Percentiles rank a stretch among this genome's conserved stretches.
Evolutionary conservation across 1,139 yeast species (phyloP).

Genomic region (Lodderomyces theae): DNA sequence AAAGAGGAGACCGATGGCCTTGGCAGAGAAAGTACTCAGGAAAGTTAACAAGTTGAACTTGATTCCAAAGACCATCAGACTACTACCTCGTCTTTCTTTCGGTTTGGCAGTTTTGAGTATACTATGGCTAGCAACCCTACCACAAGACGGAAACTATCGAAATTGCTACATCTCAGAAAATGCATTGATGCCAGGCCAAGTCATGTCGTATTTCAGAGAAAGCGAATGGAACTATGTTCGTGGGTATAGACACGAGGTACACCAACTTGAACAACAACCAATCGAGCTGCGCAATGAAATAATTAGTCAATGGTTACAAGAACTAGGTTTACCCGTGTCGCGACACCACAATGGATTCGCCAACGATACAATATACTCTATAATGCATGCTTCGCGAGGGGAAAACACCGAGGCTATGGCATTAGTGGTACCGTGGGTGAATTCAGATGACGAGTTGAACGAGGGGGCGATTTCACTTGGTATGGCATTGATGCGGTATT

Average conservation of each 20-base stretch:
- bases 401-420: constrained; percentile 97
- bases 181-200: constrained; percentile 97
- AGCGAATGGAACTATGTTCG: constrained; percentile 91
- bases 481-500: constrained; percentile 72
- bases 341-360: constrained; percentile 32
- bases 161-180: constrained; percentile 89
- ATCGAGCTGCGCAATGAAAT: constrained; percentile 39
- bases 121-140: constrained; percentile 66
- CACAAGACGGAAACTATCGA: constrained; percentile 79
- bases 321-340: constrained; percentile 71
- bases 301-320: constrained; percentile 60
- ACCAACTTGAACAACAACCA: constrained; percentile 33
- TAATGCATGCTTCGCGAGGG: constrained; percentile 90
- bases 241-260: constrained; percentile 70
- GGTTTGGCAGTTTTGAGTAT: constrained; percentile 59
- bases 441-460: constrained; percentile 58
- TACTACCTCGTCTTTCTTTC: constrained; percentile 63
- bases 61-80: constrained; percentile 52
- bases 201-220: constrained; percentile 86
- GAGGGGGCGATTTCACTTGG: constrained; percentile 79
- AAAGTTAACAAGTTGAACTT: constrained; percentile 56
- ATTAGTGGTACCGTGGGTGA: constrained; percentile 81
- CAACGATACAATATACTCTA: constrained; percentile 65
- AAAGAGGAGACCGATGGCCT: constrained; percentile 48
- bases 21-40: constrained; percentile 54